Base-by-base conservation (phyloP, 495 filamentous ascomycete genomes). In the Penicillium diatomitis region DNA sequence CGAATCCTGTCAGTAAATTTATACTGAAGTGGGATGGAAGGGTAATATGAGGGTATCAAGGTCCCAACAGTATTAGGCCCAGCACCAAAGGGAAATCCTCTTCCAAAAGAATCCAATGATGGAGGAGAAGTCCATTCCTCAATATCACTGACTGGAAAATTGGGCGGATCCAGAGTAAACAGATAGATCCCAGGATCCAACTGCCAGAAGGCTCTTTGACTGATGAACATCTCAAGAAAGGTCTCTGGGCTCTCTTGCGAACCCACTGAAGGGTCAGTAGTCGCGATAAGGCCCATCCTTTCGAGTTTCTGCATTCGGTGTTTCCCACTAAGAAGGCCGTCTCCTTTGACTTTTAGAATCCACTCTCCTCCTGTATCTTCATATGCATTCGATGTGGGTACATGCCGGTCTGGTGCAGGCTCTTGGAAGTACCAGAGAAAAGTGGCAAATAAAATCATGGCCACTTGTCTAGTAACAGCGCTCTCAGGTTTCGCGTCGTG, bases 401-500 rank as follows among this genome's bases (percentile, higher is more conserved):
- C 29, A 44, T 44, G 41, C 41, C 8, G 41, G 29, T 32, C 32
- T 44, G 28, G 41, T 32, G 41, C 29, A 30, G 12, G 20, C 34
- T 44, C 41, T 32, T 44, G 41, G 30, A 44, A 44, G 34, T 44
- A 44, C 41, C 41, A 44, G 29, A 44, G 41, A 44, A 44, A 44
- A 32, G 41, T 44, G 29, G 29, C 41, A 30, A 30, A 44, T 44
- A 44, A 44, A 32, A 44, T 44, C 41, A 44, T 44, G 12, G 41
- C 41, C 12, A 44, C 29, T 44, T 44, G 41, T 32, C 41, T 44
- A 32, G 41, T 44, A 28, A 44, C 29, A 32, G 41, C 41, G 41
- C 41, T 44, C 41, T 44, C 41, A 44, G 41, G 41, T 32, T 44
- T 44, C 41, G 29, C 29, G 41, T 44, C 41, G 41, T 44, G 5